These are phyloP conservation scores for Verticillium nubilum DNA, from an alignment of 2,329 filamentous ascomycete species.

Conservation along the genomic window DNA sequence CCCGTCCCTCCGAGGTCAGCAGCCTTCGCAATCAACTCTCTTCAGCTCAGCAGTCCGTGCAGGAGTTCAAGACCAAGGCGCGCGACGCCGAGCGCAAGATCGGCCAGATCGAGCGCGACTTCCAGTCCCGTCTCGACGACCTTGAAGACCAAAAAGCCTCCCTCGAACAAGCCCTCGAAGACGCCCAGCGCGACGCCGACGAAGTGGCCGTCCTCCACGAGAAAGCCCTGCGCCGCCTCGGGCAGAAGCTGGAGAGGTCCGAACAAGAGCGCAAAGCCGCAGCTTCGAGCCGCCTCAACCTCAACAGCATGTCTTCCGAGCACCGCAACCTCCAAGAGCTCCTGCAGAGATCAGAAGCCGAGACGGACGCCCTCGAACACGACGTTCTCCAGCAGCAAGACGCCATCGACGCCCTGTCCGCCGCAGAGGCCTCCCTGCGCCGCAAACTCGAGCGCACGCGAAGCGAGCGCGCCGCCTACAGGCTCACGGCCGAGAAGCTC, in stretches of 20 bases:
- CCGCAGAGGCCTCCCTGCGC: constrained; percentile 55
- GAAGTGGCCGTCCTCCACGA: constrained; percentile 38
- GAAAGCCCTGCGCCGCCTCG: constrained; percentile 35
- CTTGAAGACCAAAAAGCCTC: constrained; percentile 54
- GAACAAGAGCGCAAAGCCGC: constrained; percentile 38
- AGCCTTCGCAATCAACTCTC: constrained; percentile 57
- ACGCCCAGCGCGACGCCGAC: constrained; percentile 46
- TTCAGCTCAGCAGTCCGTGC: constrained; percentile 52
- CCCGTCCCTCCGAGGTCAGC: constrained; percentile 49
- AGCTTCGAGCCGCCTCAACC: constrained; percentile 14
- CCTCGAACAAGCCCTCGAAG: constrained; percentile 53
- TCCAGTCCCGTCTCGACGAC: constrained; percentile 50
- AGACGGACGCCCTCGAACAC: constrained; percentile 65
- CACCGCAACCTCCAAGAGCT: constrained; percentile 55
- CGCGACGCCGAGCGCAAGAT: constrained; percentile 46
- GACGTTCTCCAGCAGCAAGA: constrained; percentile 66
- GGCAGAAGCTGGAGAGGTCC: constrained; percentile 45
- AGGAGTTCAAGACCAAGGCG: constrained; percentile 44
- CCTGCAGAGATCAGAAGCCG: constrained; percentile 57
- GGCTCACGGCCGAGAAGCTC: constrained; percentile 48
- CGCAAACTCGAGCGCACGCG: constrained; percentile 65
- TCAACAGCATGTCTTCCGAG: constrained; percentile 25
- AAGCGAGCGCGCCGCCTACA: constrained; percentile 56
- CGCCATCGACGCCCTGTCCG: constrained; percentile 51
- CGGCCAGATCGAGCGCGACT: constrained; percentile 34